phyloP scores from a whole-genome alignment of 2,329 filamentous ascomycete genomes.

The Fusarium sp. region DNA sequence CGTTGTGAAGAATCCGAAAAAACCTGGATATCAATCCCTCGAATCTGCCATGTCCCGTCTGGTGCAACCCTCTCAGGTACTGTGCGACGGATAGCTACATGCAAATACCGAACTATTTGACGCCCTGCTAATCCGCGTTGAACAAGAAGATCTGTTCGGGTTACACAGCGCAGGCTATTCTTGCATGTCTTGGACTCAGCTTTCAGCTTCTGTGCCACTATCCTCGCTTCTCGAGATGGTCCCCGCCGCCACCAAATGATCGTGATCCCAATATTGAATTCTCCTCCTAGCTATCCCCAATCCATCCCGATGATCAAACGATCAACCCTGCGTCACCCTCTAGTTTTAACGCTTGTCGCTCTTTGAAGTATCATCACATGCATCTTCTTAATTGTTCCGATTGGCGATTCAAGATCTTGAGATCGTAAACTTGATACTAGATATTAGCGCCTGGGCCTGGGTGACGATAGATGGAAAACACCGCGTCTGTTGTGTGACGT shows the following conservation, averaged over 20 bases:
- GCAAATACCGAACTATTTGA: conserved; percentile 1
- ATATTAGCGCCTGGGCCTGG: conserved; percentile 1
- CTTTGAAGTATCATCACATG: conserved; percentile 8
- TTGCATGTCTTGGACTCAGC: conserved; percentile 1
- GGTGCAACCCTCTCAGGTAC: conserved; percentile 1
- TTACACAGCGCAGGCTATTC: conserved; percentile 7
- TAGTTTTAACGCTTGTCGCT: conserved; percentile 11
- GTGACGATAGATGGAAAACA: background rate
- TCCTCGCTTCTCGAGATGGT: background rate
- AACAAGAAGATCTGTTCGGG: background rate
- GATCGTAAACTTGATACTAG: conserved; percentile 1
- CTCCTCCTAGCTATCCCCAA: background rate
- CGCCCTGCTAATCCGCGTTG: conserved; percentile 14
- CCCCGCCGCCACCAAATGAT: conserved; percentile 33
- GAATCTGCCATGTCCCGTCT: background rate
- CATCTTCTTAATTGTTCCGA: conserved; percentile 4
- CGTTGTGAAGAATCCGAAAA: background rate
- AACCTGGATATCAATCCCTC: background rate
- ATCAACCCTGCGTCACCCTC: conserved; percentile 7
- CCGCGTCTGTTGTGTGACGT: background rate
- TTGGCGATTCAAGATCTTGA: conserved; percentile 17
- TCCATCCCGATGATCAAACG: conserved; percentile 19
- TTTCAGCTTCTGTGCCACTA: conserved; percentile 13
- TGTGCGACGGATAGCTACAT: conserved; percentile 14
- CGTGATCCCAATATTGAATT: background rate